Evolutionary conservation across 2,329 filamentous ascomycete species (phyloP).

Genomic region (Parafenestella ontariensis): DNA sequence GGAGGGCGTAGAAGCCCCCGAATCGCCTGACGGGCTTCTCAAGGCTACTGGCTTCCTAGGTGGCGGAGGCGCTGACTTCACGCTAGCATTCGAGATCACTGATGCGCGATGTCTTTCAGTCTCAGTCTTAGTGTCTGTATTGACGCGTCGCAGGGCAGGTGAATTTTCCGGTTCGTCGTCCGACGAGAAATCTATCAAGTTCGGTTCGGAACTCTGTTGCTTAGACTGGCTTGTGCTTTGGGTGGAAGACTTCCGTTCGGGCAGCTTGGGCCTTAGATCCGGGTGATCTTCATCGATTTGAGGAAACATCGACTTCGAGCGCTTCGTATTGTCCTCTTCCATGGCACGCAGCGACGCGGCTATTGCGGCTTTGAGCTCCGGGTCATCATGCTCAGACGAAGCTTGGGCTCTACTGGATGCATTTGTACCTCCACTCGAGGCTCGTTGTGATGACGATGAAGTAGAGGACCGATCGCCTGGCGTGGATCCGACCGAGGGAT

Average conservation of each 20-base stretch:
- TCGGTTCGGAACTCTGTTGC: slow-evolving; percentile 37
- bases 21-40: slow-evolving; percentile 47
- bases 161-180: slow-evolving; percentile 44
- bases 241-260: slow-evolving; percentile 34
- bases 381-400: slow-evolving; percentile 54
- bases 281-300: slow-evolving; percentile 46
- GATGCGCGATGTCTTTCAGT: slow-evolving; percentile 20
- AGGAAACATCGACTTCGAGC: slow-evolving; percentile 42
- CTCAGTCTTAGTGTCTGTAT: slow-evolving; percentile 35
- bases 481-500: slow-evolving; percentile 61
- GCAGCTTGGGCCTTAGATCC: slow-evolving; percentile 44
- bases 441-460: slow-evolving; percentile 25
- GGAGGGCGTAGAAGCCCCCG: slow-evolving; percentile 14
- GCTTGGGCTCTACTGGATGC: slow-evolving; percentile 19
- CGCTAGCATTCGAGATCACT: slow-evolving; percentile 22
- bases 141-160: slow-evolving; percentile 29
- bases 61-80: slow-evolving; percentile 41
- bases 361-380: slow-evolving; percentile 57
- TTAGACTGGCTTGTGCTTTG: slow-evolving; percentile 30
- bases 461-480: slow-evolving; percentile 40
- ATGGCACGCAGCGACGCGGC: slow-evolving; percentile 56
- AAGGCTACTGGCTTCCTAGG: slow-evolving; percentile 47
- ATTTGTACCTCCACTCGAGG: slow-evolving; percentile 12
- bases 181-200: slow-evolving; percentile 58
- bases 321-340: slow-evolving; percentile 50